Percentiles rank a stretch among this genome's conserved stretches.
Conservation (phyloP, 164 flowering plant genomes). For the Nelumbo lutea region DNA sequence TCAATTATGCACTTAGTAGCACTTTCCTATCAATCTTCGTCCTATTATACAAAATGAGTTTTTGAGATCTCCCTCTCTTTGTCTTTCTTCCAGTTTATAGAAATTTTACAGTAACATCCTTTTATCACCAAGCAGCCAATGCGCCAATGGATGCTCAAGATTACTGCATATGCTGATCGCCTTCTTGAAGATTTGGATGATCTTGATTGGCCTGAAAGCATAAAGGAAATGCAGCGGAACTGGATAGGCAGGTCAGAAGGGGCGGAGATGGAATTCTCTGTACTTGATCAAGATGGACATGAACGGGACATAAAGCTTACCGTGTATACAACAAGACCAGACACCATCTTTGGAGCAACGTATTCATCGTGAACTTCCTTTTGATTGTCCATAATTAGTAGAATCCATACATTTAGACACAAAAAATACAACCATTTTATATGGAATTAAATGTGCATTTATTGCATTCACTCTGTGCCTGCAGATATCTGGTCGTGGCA, state of each 20-base stretch:
- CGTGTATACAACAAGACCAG: slow-evolving; percentile 92
- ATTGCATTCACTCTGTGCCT: slow-evolving; percentile 9
- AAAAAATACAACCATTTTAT: not conserved
- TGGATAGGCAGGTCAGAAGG: slow-evolving; percentile 99
- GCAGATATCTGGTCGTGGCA: slow-evolving; percentile 91
- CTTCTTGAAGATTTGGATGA: slow-evolving; percentile 92
- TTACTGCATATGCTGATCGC: slow-evolving; percentile 96
- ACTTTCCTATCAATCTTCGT: too few relatives aligned
- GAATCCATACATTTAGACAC: not conserved
- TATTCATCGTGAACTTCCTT: slow-evolving; percentile 24
- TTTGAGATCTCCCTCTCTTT: slow-evolving; percentile 8
- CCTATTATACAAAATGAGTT: too few relatives aligned
- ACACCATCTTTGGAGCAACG: slow-evolving; percentile 96
- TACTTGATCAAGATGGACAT: slow-evolving; percentile 49
- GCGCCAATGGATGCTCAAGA: slow-evolving; percentile 97
- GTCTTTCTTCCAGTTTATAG: slow-evolving; percentile 24
- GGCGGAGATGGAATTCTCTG: slow-evolving; percentile 69
- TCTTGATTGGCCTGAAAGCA: slow-evolving; percentile 97
- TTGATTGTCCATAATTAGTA: too few relatives aligned
- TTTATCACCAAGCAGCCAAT: slow-evolving; percentile 86
- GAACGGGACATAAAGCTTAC: slow-evolving; percentile 51
- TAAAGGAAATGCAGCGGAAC: slow-evolving; percentile 94
- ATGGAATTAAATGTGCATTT: slow-evolving; percentile 5
- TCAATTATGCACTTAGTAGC: not conserved
- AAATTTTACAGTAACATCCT: slow-evolving; percentile 53